phyloP scores from a whole-genome alignment of 345 rosid species.

The Fremontodendron californicum region DNA sequence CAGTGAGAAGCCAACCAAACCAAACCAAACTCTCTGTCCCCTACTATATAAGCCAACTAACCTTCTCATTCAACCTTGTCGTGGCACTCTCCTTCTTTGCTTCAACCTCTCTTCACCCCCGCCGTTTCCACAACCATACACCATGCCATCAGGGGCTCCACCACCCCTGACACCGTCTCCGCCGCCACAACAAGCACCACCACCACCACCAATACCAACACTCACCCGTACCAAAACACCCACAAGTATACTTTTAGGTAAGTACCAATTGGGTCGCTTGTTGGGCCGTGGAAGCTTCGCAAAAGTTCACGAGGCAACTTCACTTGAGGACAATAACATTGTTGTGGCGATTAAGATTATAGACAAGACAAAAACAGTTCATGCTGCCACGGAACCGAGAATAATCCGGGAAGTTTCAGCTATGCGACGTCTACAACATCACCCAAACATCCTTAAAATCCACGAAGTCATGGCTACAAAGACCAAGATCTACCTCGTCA shows the following conservation, averaged over 20 bases:
- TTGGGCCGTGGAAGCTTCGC: slow-evolving; percentile 85
- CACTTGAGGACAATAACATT: slow-evolving; percentile 52
- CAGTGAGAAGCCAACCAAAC: not conserved
- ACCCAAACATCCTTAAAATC: slow-evolving; percentile 72
- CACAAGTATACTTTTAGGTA: slow-evolving; percentile 40
- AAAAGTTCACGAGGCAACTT: slow-evolving; percentile 74
- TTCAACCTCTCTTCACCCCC: not conserved
- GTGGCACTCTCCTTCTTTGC: not conserved
- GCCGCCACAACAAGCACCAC: not conserved
- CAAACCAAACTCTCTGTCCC: not conserved
- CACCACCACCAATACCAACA: not conserved
- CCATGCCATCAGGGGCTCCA: slow-evolving; percentile 22
- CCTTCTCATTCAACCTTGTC: not conserved
- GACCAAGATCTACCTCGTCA: slow-evolving; percentile 68
- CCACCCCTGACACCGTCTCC: not conserved
- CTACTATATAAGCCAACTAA: not conserved
- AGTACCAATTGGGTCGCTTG: slow-evolving; percentile 54
- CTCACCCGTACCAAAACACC: slow-evolving; percentile 11
- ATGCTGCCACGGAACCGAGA: slow-evolving; percentile 50
- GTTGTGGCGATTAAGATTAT: slow-evolving; percentile 65
- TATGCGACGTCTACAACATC: slow-evolving; percentile 76
- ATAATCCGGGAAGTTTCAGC: slow-evolving; percentile 71
- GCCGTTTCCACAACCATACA: not conserved
- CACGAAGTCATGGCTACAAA: slow-evolving; percentile 86
- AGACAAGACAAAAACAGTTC: slow-evolving; percentile 42